Conservation (phyloP, 179 eudicot species). For the Spinacia oleracea region DNA sequence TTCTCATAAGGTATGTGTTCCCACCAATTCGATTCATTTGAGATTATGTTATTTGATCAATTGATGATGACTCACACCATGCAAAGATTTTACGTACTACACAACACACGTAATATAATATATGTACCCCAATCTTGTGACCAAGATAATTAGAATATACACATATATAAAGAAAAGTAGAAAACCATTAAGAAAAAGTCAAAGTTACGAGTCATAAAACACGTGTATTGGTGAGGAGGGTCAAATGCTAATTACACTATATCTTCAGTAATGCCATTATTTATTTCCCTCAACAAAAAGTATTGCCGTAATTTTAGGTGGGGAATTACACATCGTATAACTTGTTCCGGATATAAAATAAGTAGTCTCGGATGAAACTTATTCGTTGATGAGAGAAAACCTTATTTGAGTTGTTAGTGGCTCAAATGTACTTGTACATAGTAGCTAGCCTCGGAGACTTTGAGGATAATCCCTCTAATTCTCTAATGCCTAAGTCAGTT, state of each 20-base stretch:
- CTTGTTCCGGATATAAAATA: too few species aligned
- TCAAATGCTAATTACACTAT: not conserved
- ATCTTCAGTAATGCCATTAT: not conserved
- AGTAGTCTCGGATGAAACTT: too few species aligned
- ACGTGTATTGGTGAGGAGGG: not conserved
- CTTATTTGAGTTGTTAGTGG: too few species aligned
- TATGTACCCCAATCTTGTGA: not conserved
- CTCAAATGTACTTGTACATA: too few species aligned
- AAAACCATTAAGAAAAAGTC: not conserved
- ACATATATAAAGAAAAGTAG: not conserved
- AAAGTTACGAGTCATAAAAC: conserved; percentile 8
- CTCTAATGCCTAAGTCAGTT: too few species aligned
- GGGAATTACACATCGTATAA: too few species aligned
- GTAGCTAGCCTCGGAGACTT: too few species aligned
- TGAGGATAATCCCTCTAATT: too few species aligned
- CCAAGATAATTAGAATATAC: not conserved
- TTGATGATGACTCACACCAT: conserved; percentile 15
- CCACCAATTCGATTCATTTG: conserved; percentile 26
- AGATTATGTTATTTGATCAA: not conserved
- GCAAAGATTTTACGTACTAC: conserved; percentile 2
- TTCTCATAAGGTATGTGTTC: conserved; percentile 27
- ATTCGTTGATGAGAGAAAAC: too few species aligned
- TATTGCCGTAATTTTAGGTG: too few species aligned
- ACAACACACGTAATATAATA: not conserved
- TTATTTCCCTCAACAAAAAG: too few species aligned